Base-by-base conservation (phyloP, 176 grass and related monocot genomes). In the Thinopyrum elongatum region DNA sequence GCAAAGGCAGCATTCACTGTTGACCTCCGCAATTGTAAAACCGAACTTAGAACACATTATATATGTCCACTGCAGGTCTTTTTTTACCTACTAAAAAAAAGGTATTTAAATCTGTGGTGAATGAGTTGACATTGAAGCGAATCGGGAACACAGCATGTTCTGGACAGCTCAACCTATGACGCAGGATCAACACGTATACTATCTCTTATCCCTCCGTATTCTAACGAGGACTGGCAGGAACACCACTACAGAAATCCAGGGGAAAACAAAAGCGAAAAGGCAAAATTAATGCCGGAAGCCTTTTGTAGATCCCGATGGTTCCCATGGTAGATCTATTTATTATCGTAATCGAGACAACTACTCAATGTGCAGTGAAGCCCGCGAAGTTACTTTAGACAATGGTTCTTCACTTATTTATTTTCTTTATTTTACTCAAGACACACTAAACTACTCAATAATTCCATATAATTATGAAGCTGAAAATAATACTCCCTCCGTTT, bases 21-120 rank as follows among this genome's bases (percentile, higher is more conserved):
- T n/a, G 35, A 64, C 77, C 28, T 85, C 70, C 35, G 46, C 78
- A 49, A 89, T 71, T 69, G 47, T 68, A 77, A 80, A 82, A 69
- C 36, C 46, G 66, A 89, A 75, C 13, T 31, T 25, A 60, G 21
- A 19, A 73, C 61, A 75, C 59, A 47, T 47, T 47, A 83, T 36
- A 74, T 41, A 57, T 34, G 42, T 69, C 70, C 33, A 8, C 31
- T 57, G 23, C 11, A 41, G 39, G 39, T 41, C 39, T 39, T 41
- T 41, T 41, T 41, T 41, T 41, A 10, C 39, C 39, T 41, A 41
- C 8, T 41, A 41, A 10, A 41, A 41, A 31, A 11, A 41, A 41
- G 5, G 69, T 65, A 44, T 8, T 67, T 44, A 25, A 67, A 76
- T n/a, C 46, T 67, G 59, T 22, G 71, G 78, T 49, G 62, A 70